Evolutionary conservation across 139 green algal genomes (phyloP).

Genomic region (Volvox africanus): DNA sequence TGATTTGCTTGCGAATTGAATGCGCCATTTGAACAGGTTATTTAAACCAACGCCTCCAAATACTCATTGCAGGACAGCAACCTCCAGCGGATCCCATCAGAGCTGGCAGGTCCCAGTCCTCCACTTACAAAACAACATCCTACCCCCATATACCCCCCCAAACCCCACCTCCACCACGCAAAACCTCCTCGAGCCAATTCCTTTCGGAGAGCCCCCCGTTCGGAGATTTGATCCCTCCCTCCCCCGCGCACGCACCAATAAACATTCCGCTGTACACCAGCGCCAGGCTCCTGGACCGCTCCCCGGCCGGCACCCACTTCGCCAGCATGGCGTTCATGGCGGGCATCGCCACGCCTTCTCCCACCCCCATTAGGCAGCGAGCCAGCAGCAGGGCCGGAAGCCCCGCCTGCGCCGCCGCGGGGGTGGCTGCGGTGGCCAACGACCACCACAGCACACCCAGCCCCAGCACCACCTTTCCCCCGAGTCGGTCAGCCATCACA

Average conservation of each 20-base stretch:
- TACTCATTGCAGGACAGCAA: too few species aligned
- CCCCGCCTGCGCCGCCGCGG: slow-evolving; percentile 85
- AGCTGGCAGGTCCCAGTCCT: background rate
- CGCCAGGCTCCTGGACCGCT: slow-evolving; percentile 91
- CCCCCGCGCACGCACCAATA: slow-evolving; percentile 57
- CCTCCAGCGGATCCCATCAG: too few species aligned
- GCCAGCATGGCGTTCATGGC: slow-evolving; percentile 98
- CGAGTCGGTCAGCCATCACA: slow-evolving; percentile 92
- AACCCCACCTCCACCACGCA: background rate
- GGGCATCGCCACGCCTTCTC: slow-evolving; percentile 98
- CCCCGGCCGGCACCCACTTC: slow-evolving; percentile 90
- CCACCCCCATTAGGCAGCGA: slow-evolving; percentile 94
- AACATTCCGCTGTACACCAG: slow-evolving; percentile 98
- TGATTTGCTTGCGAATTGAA: too few species aligned
- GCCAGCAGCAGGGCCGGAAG: slow-evolving; percentile 86
- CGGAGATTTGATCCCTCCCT: background rate
- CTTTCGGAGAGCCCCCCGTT: too few species aligned
- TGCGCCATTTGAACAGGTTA: too few species aligned
- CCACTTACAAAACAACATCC: background rate
- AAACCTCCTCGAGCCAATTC: too few species aligned
- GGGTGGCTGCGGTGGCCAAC: slow-evolving; percentile 92
- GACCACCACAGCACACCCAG: slow-evolving; percentile 98
- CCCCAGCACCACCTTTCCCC: slow-evolving; percentile 94
- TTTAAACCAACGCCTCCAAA: too few species aligned
- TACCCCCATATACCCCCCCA: too few species aligned